Base-by-base conservation (phyloP, 768 basidiomycete genomes). In the Suillus fuscotomentosus region DNA sequence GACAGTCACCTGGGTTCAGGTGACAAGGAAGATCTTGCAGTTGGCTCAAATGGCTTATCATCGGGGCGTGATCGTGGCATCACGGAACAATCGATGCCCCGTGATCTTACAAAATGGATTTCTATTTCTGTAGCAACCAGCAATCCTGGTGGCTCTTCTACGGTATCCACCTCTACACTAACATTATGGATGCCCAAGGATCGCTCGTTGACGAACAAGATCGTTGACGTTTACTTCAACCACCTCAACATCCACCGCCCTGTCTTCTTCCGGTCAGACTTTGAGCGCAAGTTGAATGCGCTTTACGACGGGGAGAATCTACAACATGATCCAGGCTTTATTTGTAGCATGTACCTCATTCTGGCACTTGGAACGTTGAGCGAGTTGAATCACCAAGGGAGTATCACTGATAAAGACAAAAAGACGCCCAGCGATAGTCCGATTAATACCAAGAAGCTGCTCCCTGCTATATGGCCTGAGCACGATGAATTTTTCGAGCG, bases 401-500 rank as follows among this genome's bases (percentile, higher is more conserved):
- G 82, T 65, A 77, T 82, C 24, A 75, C 80, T 54, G 84, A 88
- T 50, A 78, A 82, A 48, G 80, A 83, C 55, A 67, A 81, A 39
- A 70, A 79, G 60, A 70, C 78, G 22, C 66, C 73, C 51, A 63
- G 69, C 63, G 66, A 75, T 38, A 71, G 69, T 17, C 80, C 80
- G 22, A 70, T 75, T 22, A 76, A 83, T 15, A 80, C 83, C 15
- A 87, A 87, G 75, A 86, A 85, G 64, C 81, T 90, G 41, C 84
- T 93, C 80, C 72, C 76, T 13, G 62, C 60, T 1, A 81, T 80
- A 55, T 95, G 92, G 92, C 93, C 92, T 13, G 85, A 86, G 47
- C 89, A 92, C 65, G 90, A 91, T 66, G 91, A 94, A 69, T 93
- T 95, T 75, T 93, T 94, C 74, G 88, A 91, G 66, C 83, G 89